A percentile compares a stretch with the other conserved stretches of the same genome.
Evolutionary conservation across 208 protist species (phyloP).

Genomic region (Porcisia hertigi): DNA sequence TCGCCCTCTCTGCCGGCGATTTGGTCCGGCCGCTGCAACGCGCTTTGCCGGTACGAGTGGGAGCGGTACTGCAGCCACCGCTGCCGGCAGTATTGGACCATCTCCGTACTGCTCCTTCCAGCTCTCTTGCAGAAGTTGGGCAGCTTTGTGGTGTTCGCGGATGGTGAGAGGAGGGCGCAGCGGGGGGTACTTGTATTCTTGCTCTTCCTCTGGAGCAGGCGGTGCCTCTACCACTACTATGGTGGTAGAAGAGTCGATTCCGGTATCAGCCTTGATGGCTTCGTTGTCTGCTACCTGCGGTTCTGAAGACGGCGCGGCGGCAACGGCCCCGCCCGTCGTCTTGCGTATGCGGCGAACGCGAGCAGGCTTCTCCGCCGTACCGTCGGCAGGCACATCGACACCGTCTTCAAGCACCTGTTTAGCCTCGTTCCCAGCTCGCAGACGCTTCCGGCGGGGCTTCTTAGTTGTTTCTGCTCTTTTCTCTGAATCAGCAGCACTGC

Average conservation of each 20-base stretch:
- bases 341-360: conserved; percentile 10
- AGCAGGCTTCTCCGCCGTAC: background rate
- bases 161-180: conserved; percentile 60
- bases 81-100: conserved; percentile 35
- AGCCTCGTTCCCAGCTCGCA: conserved; percentile 1
- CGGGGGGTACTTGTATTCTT: conserved; percentile 44
- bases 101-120: conserved; percentile 41
- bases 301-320: background rate
- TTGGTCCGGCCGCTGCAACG: background rate
- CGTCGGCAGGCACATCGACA: background rate
- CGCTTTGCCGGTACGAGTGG: conserved; percentile 30
- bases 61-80: conserved; percentile 41
- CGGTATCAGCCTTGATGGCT: background rate
- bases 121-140: conserved; percentile 37
- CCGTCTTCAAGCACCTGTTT: background rate
- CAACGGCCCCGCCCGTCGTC: background rate
- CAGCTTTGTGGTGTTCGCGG: conserved; percentile 46
- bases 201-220: conserved; percentile 17
- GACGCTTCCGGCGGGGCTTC: conserved; percentile 31
- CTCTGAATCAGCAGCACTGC: background rate
- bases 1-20: conserved; percentile 1
- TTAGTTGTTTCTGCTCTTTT: background rate
- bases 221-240: background rate
- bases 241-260: background rate
- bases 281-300: background rate